Base-by-base conservation (phyloP, 768 basidiomycete genomes). In the Termitomyces sp. region DNA sequence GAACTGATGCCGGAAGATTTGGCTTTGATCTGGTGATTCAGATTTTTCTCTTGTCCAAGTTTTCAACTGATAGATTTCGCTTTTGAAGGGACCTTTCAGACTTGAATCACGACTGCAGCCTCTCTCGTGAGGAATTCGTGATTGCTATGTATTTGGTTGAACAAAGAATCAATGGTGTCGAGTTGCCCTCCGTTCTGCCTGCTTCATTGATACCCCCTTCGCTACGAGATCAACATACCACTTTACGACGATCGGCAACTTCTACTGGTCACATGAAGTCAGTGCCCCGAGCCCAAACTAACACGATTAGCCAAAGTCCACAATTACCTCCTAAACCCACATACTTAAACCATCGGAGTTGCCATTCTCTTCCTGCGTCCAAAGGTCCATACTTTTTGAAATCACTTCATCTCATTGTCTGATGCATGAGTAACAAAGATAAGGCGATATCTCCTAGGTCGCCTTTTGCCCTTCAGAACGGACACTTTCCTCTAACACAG, bases 81-180 rank as follows among this genome's bases (percentile, higher is more conserved):
- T 44, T 14, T 24, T 45, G 2, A 50, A 75, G 74, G 74, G 67
- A 70, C 30, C 68, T 76, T 8, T 67, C 71, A 7, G 70, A 73
- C 54, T 38, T 76, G 2, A 66, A 73, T 55, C 60, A 68, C 26
- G 72, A 76, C 52, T 67, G 67, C 32, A 64, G 68, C 35, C 61
- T 78, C 12, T 72, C 72, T 18, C 61, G 64, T n/a, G 75, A 77
- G 32, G 71, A 70, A 32, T 76, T 78, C 56, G 69, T 69, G 0
- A 63, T 77, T 16, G 72, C 73, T 2, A 64, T 77, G 60, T 69
- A 77, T 61, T 64, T 77, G 26, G 67, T 73, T 22, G 68, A 72
- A 43, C 67, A 64, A 42, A 67, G 63, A 54, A 58, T 71, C 18
- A 66, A 65, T 35, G 75, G 75, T 9, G 64, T 64, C 48, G 68